These are phyloP conservation scores for Ophiosphaerella narmari DNA, from an alignment of 2,329 filamentous ascomycete species.

Conservation along the genomic window DNA sequence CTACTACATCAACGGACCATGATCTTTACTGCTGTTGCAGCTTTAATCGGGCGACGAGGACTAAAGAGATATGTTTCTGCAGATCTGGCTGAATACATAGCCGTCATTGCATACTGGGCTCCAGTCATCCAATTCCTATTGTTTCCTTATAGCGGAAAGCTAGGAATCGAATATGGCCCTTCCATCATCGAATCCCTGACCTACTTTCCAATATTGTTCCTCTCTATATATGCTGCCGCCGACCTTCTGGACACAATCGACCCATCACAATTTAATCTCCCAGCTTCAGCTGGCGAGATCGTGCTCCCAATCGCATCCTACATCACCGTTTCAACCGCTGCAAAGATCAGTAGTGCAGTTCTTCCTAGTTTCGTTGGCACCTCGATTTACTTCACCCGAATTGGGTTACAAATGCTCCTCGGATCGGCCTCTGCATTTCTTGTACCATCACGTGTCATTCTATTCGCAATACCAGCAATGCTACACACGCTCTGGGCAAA, in stretches of 20 bases:
- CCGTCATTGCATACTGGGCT: slow-evolving; percentile 75
- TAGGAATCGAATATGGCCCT: slow-evolving; percentile 76
- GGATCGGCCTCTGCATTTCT: slow-evolving; percentile 67
- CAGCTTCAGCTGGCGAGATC: slow-evolving; percentile 65
- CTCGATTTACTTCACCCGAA: slow-evolving; percentile 68
- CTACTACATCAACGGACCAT: slow-evolving; percentile 72
- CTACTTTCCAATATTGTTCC: slow-evolving; percentile 59
- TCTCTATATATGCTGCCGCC: slow-evolving; percentile 46
- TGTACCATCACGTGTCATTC: slow-evolving; percentile 69
- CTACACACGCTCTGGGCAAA: slow-evolving; percentile 74
- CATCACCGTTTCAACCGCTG: slow-evolving; percentile 61
- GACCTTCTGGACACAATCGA: slow-evolving; percentile 66
- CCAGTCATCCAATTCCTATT: slow-evolving; percentile 74
- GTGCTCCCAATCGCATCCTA: slow-evolving; percentile 70
- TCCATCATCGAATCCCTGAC: slow-evolving; percentile 74
- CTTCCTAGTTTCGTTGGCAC: slow-evolving; percentile 62
- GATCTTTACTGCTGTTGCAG: slow-evolving; percentile 69
- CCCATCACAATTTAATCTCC: slow-evolving; percentile 59
- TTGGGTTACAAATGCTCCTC: slow-evolving; percentile 72
- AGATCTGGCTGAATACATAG: slow-evolving; percentile 60
- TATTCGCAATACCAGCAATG: slow-evolving; percentile 72
- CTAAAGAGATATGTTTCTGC: slow-evolving; percentile 57
- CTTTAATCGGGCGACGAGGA: slow-evolving; percentile 70
- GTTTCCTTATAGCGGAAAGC: slow-evolving; percentile 65
- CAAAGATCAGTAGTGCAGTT: slow-evolving; percentile 48